Evolutionary conservation across 768 basidiomycete species (phyloP).

Genomic region (Austroboletus festivus): DNA sequence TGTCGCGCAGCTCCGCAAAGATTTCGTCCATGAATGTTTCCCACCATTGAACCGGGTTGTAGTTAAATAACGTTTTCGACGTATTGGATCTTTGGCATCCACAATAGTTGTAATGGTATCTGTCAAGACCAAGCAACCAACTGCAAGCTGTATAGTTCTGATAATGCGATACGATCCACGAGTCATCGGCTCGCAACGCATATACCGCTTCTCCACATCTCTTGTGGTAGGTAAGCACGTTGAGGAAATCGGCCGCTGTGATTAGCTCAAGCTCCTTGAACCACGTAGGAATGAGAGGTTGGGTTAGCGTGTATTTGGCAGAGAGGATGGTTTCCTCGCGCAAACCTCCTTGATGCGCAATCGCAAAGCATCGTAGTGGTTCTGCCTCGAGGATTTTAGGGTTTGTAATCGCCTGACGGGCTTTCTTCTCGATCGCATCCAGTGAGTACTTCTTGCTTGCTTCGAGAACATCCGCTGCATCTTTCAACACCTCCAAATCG

Average conservation of each 20-base stretch:
- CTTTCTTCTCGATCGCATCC: slow-evolving; percentile 16
- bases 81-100: neutral
- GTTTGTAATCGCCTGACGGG: slow-evolving; percentile 18
- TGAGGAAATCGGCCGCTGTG: slow-evolving; percentile 24
- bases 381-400: slow-evolving; percentile 20
- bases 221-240: slow-evolving; percentile 22
- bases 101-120: too few species aligned
- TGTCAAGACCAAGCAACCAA: slow-evolving; percentile 7
- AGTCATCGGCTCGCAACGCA: slow-evolving; percentile 1
- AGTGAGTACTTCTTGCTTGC: slow-evolving; percentile 23
- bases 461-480: slow-evolving; percentile 10
- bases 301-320: slow-evolving; percentile 28
- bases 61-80: neutral
- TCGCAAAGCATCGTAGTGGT: slow-evolving; percentile 30
- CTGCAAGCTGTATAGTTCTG: neutral
- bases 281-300: slow-evolving; percentile 21
- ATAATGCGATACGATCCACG: slow-evolving; percentile 18
- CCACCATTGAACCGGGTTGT: slow-evolving; percentile 15
- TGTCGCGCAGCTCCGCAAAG: slow-evolving; percentile 15
- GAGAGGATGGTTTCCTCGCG: slow-evolving; percentile 26
- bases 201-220: slow-evolving; percentile 12
- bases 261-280: slow-evolving; percentile 30
- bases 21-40: slow-evolving; percentile 9
- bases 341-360: slow-evolving; percentile 25
- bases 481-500: slow-evolving; percentile 6